Percentiles rank a stretch among this genome's conserved stretches.
Evolutionary conservation across 441 rosid genomes (phyloP).

Genomic region (Hura crepitans): DNA sequence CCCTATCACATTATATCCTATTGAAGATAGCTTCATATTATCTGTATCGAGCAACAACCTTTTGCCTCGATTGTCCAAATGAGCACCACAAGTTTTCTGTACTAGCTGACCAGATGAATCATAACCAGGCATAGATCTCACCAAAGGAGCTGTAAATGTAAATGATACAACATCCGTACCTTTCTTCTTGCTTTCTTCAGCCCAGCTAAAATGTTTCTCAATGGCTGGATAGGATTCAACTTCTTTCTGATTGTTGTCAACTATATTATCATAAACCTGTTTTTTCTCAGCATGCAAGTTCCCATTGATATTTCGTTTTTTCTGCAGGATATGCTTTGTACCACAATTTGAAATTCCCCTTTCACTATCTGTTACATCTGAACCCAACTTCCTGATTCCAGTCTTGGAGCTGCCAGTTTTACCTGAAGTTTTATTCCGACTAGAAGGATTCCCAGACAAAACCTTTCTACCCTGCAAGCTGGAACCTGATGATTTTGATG

Average conservation of each 20-base stretch:
- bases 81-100: constrained; percentile 26
- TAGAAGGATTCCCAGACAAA: constrained; percentile 33
- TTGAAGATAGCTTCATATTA: constrained; percentile 47
- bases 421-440: constrained; percentile 34
- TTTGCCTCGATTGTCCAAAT: constrained; percentile 37
- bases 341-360: constrained; percentile 36
- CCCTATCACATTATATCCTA: constrained; percentile 57
- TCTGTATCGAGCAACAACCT: constrained; percentile 48
- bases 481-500: constrained; percentile 41
- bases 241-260: constrained; percentile 33
- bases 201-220: constrained; percentile 45
- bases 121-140: constrained; percentile 44
- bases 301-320: constrained; percentile 59
- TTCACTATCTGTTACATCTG: constrained; percentile 37
- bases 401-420: constrained; percentile 42
- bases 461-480: constrained; percentile 41
- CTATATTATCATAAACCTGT: constrained; percentile 28
- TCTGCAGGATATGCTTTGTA: constrained; percentile 45
- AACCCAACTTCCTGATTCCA: constrained; percentile 50
- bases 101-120: constrained; percentile 38
- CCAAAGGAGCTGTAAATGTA: constrained; percentile 82
- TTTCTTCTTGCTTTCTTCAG: constrained; percentile 64
- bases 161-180: constrained; percentile 92
- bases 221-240: constrained; percentile 31
- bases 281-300: constrained; percentile 39